Conservation (phyloP, 1,284 basidiomycete species). For the Agroathelia rolfsii region DNA sequence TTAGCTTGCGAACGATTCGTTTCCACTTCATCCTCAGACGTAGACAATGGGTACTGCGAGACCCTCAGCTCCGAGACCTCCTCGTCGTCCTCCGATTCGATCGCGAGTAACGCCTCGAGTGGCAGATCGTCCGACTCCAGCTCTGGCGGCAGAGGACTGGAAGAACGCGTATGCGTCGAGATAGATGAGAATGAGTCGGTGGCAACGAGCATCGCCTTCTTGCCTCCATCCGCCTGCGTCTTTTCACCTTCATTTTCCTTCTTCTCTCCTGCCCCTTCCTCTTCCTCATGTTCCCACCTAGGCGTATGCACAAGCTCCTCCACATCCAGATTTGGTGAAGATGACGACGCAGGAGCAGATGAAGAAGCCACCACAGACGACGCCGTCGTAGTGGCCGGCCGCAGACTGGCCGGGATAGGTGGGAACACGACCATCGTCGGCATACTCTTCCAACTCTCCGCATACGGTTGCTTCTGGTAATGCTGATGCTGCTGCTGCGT, state of each 20-base stretch:
- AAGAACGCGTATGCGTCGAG: conserved; percentile 10
- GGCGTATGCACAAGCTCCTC: conserved; percentile 10
- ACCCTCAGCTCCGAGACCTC: no score
- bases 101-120: no score
- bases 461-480: conserved; percentile 67
- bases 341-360: conserved; percentile 16
- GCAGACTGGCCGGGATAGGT: conserved; percentile 22
- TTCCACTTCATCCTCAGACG: no score
- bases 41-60: no score
- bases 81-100: no score
- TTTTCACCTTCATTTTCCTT: conserved; percentile 13
- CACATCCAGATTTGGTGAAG: conserved; percentile 15
- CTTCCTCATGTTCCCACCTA: conserved; percentile 1
- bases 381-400: conserved; percentile 12
- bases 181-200: conserved; percentile 18
- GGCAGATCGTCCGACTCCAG: background rate
- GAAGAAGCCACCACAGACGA: conserved; percentile 23
- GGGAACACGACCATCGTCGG: conserved; percentile 62
- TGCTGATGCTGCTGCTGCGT: no score
- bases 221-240: conserved; percentile 3
- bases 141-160: background rate
- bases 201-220: conserved; percentile 13
- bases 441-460: conserved; percentile 46
- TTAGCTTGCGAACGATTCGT: no score
- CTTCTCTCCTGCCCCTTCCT: conserved; percentile 14